A percentile compares a stretch with the other conserved stretches of the same genome.
phyloP scores from a whole-genome alignment of 305 asterid species.

The Fraxinus nigra region DNA sequence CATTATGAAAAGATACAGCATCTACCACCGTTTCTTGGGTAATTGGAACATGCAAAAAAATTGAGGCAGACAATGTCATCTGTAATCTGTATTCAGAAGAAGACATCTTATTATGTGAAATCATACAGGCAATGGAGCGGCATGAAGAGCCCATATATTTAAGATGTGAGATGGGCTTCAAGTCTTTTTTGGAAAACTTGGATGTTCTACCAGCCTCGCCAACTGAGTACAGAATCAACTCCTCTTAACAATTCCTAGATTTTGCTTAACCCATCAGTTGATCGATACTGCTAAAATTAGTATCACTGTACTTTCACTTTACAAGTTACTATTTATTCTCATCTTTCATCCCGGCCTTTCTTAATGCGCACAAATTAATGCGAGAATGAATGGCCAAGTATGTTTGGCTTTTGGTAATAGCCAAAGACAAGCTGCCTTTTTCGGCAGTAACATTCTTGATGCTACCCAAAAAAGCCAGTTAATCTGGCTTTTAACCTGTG shows the following conservation, averaged over 20 bases:
- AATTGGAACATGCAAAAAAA: not conserved
- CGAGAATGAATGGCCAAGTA: not conserved
- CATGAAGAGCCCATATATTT: not conserved
- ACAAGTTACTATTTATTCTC: not conserved
- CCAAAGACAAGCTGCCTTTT: not conserved
- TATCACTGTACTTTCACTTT: slow-evolving; percentile 2
- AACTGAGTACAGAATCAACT: slow-evolving; percentile 10
- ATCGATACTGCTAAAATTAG: not conserved
- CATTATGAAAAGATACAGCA: not conserved
- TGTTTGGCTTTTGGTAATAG: not conserved
- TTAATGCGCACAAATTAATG: not conserved
- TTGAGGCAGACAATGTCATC: not conserved
- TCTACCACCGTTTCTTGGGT: not conserved
- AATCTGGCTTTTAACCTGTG: not conserved
- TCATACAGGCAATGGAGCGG: slow-evolving; percentile 1
- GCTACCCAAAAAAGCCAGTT: not conserved
- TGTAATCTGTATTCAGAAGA: not conserved
- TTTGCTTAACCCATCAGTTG: not conserved
- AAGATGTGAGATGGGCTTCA: not conserved
- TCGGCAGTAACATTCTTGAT: not conserved
- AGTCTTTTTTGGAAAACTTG: not conserved
- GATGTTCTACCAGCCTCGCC: not conserved
- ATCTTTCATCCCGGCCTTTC: not conserved
- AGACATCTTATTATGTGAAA: not conserved
- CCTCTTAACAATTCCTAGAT: not conserved